Base-by-base conservation (phyloP, 2,329 filamentous ascomycete species). In the Fusarium dimerum region DNA sequence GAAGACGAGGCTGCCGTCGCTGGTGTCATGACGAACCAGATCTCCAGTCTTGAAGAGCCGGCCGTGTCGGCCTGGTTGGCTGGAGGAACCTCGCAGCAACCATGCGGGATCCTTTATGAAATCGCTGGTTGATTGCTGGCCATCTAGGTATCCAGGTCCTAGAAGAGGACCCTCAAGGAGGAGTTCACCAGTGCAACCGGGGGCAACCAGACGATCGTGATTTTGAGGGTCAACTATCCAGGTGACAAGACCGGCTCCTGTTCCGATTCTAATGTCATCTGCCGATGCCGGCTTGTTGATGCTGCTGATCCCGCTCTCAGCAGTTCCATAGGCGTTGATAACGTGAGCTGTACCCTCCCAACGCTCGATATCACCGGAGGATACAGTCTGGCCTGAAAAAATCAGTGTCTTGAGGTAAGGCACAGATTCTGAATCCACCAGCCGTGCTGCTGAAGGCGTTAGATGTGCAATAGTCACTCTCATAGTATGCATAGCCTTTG, bases 81-180 rank as follows among this genome's bases (percentile, higher is more conserved):
- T 43, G 12, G 48, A 11, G 11, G 18, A n/a, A 6, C 48, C 48
- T 12, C 29, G 16, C 2, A 43, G n/a, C 2, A 56, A 13, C 77
- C 76, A 81, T 0, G 50, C 44, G 0, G 74, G 76, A 43, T 71
- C 66, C 17, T 69, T 62, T 29, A 70, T 60, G 16, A 68, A 70
- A 1, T 57, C 54, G 3, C 52, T 8, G 51, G 66, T 51, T 69
- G 76, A 71, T 18, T 45, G 50, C 15, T 66, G 40, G 5, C 67
- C 59, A 47, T 78, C 76, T 15, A 80, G 63, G 50, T 83, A 83
- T 30, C 78, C 78, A 32, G 73, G 66, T 17, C 76, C 77, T 10
- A 83, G 73, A 2, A 74, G 72, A 1, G 78, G 78, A 1, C 76
- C 74, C 40, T 72, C 71, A 34, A 77, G 56, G 5, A 72, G 56